Conservation (phyloP, 2,329 filamentous ascomycete genomes). For the Verticillium longisporum region DNA sequence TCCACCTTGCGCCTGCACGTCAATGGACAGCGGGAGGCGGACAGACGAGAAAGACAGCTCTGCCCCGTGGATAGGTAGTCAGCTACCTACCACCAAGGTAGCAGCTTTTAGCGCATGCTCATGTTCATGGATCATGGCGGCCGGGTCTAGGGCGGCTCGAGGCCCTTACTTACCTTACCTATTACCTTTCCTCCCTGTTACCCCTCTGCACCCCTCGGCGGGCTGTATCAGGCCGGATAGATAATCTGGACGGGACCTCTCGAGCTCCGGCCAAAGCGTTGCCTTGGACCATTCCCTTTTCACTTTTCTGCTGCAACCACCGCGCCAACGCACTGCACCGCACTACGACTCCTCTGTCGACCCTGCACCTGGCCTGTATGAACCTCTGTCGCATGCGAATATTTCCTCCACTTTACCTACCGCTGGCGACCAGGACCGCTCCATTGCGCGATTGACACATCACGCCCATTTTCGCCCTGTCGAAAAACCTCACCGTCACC, state of each 20-base stretch:
- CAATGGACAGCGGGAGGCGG: background rate
- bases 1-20: background rate
- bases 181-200: background rate
- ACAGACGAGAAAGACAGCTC: background rate
- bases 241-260: background rate
- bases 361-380: background rate
- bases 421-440: no score
- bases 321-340: background rate
- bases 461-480: no score
- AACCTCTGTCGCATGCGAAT: background rate
- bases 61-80: background rate
- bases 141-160: background rate
- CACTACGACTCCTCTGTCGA: background rate
- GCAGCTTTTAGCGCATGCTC: no score
- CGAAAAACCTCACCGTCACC: no score
- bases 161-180: background rate
- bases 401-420: no score
- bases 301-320: background rate
- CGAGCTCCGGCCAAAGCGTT: background rate
- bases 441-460: no score
- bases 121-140: no score
- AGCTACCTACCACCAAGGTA: no score
- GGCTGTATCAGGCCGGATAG: background rate
- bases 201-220: background rate
- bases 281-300: background rate